These are phyloP conservation scores for Dalbergia cochinchinensis DNA, from an alignment of 306 rosid species.

Conservation along the genomic window DNA sequence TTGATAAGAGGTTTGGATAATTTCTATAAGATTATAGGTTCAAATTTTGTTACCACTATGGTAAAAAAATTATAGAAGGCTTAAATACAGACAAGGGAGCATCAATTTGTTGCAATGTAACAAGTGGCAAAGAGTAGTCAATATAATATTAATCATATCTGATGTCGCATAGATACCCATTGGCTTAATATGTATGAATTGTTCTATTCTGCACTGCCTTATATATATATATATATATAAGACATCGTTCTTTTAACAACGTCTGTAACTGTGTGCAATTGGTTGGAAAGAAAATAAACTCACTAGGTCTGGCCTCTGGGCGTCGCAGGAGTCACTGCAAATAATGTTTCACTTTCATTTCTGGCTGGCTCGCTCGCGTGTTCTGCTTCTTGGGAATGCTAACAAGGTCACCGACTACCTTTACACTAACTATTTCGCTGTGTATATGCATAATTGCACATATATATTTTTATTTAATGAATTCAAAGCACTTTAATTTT, in stretches of 20 bases:
- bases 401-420: slow-evolving; percentile 20
- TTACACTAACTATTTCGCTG: background rate
- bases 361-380: background rate
- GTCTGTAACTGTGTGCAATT: background rate
- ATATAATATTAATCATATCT: background rate
- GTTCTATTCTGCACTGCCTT: background rate
- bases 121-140: background rate
- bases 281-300: background rate
- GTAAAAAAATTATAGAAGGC: too few species aligned
- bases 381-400: background rate
- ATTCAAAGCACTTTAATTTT: background rate
- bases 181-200: background rate
- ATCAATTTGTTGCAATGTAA: background rate
- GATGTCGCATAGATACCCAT: slow-evolving; percentile 4
- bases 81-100: background rate
- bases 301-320: background rate
- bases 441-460: too few species aligned
- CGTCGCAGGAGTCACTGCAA: background rate
- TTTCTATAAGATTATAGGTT: too few species aligned
- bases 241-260: background rate
- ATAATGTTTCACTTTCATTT: background rate
- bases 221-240: background rate
- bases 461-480: too few species aligned
- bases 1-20: too few species aligned
- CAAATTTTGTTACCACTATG: too few species aligned